Conservation (phyloP, 2,329 filamentous ascomycete genomes). For the Orbilia ellipsospora region DNA sequence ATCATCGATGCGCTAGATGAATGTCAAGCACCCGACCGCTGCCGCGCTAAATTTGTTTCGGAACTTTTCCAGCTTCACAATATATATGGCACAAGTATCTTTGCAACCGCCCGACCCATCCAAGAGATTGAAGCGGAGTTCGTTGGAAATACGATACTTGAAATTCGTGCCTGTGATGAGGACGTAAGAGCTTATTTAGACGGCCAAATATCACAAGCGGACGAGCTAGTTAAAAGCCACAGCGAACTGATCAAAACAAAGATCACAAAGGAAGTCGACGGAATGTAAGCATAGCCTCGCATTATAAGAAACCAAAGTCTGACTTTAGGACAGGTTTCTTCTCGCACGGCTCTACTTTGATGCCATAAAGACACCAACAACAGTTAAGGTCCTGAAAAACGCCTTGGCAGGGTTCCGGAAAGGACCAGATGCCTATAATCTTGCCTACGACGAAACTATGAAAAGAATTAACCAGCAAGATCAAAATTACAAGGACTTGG, state of each 20-base stretch:
- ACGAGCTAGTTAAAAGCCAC: background rate
- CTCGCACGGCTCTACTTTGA: constrained; percentile 63
- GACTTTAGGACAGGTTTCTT: constrained; percentile 61
- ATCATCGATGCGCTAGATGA: constrained; percentile 61
- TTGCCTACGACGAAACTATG: constrained; percentile 23
- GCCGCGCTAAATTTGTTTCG: constrained; percentile 1
- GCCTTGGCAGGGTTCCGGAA: constrained; percentile 60
- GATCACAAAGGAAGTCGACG: constrained; percentile 18
- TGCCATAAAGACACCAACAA: constrained; percentile 61
- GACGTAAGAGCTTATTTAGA: constrained; percentile 24
- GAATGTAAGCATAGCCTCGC: constrained; percentile 19
- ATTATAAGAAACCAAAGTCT: background rate
- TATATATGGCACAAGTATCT: constrained; percentile 31
- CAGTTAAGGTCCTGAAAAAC: constrained; percentile 60
- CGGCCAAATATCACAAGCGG: constrained; percentile 6
- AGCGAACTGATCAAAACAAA: background rate
- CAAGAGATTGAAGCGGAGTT: constrained; percentile 19
- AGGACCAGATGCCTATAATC: constrained; percentile 55
- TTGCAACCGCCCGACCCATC: constrained; percentile 54
- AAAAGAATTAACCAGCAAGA: constrained; percentile 5
- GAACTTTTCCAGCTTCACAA: constrained; percentile 22
- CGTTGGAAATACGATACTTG: background rate
- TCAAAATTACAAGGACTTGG: background rate
- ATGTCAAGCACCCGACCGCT: constrained; percentile 57
- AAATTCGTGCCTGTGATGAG: constrained; percentile 14